A percentile compares a stretch with the other conserved stretches of the same genome.
Conservation (phyloP, 129 eudicot genomes). For the Rutidosis leptorrhynchoides region DNA sequence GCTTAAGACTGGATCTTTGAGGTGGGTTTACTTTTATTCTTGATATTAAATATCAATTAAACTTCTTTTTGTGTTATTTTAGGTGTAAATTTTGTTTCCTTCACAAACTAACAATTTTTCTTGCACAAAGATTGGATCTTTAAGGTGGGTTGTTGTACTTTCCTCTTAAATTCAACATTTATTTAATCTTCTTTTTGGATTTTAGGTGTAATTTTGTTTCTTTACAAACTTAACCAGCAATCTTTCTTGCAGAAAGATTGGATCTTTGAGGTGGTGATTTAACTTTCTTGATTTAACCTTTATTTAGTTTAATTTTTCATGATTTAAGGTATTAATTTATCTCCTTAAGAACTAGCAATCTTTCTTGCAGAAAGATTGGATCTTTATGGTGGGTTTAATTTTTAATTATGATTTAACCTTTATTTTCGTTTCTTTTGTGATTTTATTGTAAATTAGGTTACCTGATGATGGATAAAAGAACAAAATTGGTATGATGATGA, state of each 20-base stretch:
- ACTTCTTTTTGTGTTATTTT: neutral
- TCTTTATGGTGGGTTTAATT: neutral
- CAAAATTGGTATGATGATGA: slow-evolving; percentile 28
- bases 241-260: slow-evolving; percentile 18
- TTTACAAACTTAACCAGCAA: neutral
- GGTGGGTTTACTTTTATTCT: slow-evolving; percentile 29
- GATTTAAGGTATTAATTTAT: neutral
- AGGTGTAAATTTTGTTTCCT: slow-evolving; percentile 4
- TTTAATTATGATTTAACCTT: neutral
- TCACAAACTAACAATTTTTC: neutral
- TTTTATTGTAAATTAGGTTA: slow-evolving; percentile 22
- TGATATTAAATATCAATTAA: too few relatives aligned
- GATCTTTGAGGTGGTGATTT: slow-evolving; percentile 21
- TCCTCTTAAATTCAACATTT: neutral
- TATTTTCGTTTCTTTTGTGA: slow-evolving; percentile 5
- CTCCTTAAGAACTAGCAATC: too few relatives aligned
- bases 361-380: slow-evolving; percentile 1
- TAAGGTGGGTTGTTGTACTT: neutral
- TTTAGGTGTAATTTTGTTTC: neutral
- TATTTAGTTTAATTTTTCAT: neutral
- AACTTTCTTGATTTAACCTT: neutral
- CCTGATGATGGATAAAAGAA: slow-evolving; percentile 21
- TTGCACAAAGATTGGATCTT: neutral
- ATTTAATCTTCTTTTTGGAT: neutral
- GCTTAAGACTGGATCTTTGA: slow-evolving; percentile 24